A percentile compares a stretch with the other conserved stretches of the same genome.
Conservation (phyloP, 176 grass and related monocot species). For the Canna indica region DNA sequence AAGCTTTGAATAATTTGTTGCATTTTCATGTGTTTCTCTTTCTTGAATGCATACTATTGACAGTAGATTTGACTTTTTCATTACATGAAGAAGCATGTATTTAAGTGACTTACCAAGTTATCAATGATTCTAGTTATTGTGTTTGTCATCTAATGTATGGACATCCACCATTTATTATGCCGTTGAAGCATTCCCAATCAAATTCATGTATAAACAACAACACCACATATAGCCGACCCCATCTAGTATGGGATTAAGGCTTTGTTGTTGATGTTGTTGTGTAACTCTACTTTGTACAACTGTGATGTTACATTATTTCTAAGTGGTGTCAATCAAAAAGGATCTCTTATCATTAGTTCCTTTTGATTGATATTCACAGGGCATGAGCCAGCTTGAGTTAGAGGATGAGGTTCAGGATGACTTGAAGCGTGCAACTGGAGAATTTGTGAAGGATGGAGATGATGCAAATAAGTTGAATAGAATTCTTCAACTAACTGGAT, state of each 20-base stretch:
- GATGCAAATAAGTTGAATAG: slow-evolving; percentile 22
- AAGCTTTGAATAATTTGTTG: no score
- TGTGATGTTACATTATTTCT: neutral
- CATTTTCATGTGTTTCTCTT: neutral
- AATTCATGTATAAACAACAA: no score
- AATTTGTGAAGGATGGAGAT: slow-evolving; percentile 17
- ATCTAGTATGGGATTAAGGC: no score
- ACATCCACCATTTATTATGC: neutral
- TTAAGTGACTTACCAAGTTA: neutral
- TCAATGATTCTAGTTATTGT: neutral
- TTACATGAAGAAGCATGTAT: neutral
- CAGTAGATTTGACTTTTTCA: neutral
- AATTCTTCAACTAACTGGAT: slow-evolving; percentile 16
- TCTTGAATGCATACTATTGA: neutral
- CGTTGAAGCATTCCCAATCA: no score
- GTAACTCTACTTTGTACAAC: neutral
- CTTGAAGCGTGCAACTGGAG: slow-evolving; percentile 16
- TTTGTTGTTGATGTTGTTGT: no score
- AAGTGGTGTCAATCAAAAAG: neutral
- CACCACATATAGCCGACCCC: no score
- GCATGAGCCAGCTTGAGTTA: slow-evolving; percentile 10
- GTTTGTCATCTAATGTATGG: neutral
- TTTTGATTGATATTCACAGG: slow-evolving; percentile 3
- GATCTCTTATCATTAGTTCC: neutral
- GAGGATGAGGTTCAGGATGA: slow-evolving; percentile 17